phyloP scores from a whole-genome alignment of 2,329 filamentous ascomycete species.

The Botrytis tulipae region DNA sequence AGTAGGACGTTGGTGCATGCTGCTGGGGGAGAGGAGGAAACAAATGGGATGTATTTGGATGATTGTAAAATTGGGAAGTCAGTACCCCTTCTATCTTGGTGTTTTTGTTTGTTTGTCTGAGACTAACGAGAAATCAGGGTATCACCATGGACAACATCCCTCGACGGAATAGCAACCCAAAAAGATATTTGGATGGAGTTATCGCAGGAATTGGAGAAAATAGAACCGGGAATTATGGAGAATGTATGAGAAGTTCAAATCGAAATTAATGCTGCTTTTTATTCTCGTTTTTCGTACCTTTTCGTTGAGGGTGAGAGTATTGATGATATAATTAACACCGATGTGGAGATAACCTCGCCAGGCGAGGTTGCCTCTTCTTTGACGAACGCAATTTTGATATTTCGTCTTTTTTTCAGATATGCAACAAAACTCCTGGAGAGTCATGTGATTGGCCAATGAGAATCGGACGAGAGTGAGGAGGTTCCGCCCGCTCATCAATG shows the following conservation, averaged over 20 bases:
- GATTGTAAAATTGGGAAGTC: background rate
- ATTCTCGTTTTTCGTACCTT: background rate
- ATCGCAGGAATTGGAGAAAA: background rate
- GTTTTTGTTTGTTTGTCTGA: background rate
- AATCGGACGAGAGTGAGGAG: background rate
- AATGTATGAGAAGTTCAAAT: background rate
- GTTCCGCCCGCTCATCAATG: background rate
- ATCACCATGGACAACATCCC: background rate
- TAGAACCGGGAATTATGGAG: background rate
- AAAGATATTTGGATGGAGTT: conserved; percentile 4
- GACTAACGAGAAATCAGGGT: background rate
- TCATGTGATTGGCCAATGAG: background rate
- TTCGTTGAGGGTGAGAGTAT: background rate
- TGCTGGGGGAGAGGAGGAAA: background rate
- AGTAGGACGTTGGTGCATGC: background rate
- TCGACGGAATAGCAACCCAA: background rate
- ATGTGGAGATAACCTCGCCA: background rate
- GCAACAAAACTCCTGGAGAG: background rate
- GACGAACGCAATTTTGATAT: background rate
- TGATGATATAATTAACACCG: no score
- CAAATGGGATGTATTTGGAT: background rate
- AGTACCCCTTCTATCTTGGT: background rate
- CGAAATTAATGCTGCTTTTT: background rate
- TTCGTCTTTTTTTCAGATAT: background rate
- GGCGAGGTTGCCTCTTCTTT: background rate